Conservation (phyloP, 129 eudicot genomes). For the Daucus carota region DH1_v3.0 NC_030387.2:2587001-2587500, state of each 20-base stretch:
- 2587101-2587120: background rate
- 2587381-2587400: background rate
- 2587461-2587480: background rate
- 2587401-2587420: no score
- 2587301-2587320: background rate
- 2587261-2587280: background rate
- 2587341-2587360: background rate
- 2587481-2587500: background rate
- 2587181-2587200: background rate
- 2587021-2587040: slow-evolving; percentile 51
- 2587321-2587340: background rate
- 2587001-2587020: slow-evolving; percentile 68
- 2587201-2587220: slow-evolving; percentile 1
- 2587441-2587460: background rate
- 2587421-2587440: background rate
- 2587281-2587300: background rate
- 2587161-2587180: background rate
- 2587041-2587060: slow-evolving; percentile 43
- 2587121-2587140: background rate
- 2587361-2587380: background rate
- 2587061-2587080: slow-evolving; percentile 43
- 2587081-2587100: slow-evolving; percentile 32
- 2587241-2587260: background rate
- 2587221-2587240: background rate
- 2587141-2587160: background rate